A percentile compares a stretch with the other conserved stretches of the same genome.
Evolutionary conservation across 345 rosid species (phyloP).

Genomic region (Cardamine chenopodiifolia): DNA sequence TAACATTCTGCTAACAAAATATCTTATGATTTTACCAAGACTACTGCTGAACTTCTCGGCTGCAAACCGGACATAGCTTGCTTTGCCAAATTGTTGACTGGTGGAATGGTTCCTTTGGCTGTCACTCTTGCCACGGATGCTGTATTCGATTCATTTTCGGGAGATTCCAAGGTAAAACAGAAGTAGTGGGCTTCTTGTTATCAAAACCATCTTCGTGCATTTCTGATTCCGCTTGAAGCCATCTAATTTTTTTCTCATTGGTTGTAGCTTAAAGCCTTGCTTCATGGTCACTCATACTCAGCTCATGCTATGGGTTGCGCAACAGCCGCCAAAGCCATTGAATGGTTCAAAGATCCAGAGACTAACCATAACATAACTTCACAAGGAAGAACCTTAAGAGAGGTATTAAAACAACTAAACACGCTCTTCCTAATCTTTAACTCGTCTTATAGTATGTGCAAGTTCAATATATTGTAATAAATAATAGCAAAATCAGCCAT

Average conservation of each 20-base stretch:
- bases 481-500: neutral
- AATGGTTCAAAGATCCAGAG: constrained; percentile 85
- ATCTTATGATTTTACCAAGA: constrained; percentile 46
- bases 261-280: constrained; percentile 81
- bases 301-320: constrained; percentile 96
- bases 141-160: constrained; percentile 74
- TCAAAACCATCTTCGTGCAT: neutral
- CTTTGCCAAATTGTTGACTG: constrained; percentile 89
- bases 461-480: neutral
- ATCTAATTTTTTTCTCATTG: constrained; percentile 19
- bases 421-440: neutral
- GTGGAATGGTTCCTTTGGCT: constrained; percentile 89
- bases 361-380: constrained; percentile 65
- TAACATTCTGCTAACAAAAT: constrained; percentile 27
- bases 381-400: constrained; percentile 59
- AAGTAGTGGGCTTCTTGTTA: neutral
- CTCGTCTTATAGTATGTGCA: neutral
- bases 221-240: constrained; percentile 10
- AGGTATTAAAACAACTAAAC: constrained; percentile 51
- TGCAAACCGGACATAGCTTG: constrained; percentile 94
- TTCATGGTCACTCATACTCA: constrained; percentile 94
- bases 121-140: constrained; percentile 77
- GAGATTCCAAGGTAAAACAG: constrained; percentile 79
- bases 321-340: constrained; percentile 81
- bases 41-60: constrained; percentile 78